Conservation (phyloP, 2,329 filamentous ascomycete species). For the Cladosporium sp. region DNA sequence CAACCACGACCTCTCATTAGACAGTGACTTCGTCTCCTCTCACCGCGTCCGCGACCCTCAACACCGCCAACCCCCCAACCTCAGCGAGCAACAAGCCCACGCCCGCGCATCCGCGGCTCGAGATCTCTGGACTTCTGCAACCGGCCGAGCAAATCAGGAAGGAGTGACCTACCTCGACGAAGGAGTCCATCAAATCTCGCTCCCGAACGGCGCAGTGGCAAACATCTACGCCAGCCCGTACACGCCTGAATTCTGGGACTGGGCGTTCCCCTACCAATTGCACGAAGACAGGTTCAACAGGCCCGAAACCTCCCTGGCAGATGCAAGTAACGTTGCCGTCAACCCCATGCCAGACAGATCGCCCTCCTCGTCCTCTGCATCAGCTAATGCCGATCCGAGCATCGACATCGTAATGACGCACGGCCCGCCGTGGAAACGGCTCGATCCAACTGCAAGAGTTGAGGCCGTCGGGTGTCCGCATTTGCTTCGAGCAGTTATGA, state of each 20-base stretch:
- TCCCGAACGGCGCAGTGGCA: constrained; percentile 48
- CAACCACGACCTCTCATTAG: constrained; percentile 59
- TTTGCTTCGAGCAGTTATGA: constrained; percentile 48
- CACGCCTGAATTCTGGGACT: constrained; percentile 53
- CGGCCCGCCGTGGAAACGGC: constrained; percentile 50
- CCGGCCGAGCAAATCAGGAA: constrained; percentile 34
- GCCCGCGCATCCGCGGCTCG: constrained; percentile 15
- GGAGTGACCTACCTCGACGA: constrained; percentile 56
- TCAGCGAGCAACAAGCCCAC: constrained; percentile 10
- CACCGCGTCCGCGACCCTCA: constrained; percentile 12
- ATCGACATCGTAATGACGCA: constrained; percentile 60
- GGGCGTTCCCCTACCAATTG: constrained; percentile 53
- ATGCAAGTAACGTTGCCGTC: constrained; percentile 28
- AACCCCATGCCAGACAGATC: constrained; percentile 38
- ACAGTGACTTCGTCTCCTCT: constrained; percentile 29
- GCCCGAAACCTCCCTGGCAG: constrained; percentile 23
- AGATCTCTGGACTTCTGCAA: constrained; percentile 19
- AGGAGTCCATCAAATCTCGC: constrained; percentile 43
- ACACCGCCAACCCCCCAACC: constrained; percentile 4
- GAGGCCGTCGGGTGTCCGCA: constrained; percentile 52
- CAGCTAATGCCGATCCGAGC: constrained; percentile 24
- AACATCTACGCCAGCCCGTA: constrained; percentile 52
- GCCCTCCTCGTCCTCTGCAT: too few species aligned
- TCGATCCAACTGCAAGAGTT: constrained; percentile 42
- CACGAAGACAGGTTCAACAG: constrained; percentile 51